These are phyloP conservation scores for Fusarium bulbicola DNA, from an alignment of 2,329 filamentous ascomycete species.

Conservation along the genomic window DNA sequence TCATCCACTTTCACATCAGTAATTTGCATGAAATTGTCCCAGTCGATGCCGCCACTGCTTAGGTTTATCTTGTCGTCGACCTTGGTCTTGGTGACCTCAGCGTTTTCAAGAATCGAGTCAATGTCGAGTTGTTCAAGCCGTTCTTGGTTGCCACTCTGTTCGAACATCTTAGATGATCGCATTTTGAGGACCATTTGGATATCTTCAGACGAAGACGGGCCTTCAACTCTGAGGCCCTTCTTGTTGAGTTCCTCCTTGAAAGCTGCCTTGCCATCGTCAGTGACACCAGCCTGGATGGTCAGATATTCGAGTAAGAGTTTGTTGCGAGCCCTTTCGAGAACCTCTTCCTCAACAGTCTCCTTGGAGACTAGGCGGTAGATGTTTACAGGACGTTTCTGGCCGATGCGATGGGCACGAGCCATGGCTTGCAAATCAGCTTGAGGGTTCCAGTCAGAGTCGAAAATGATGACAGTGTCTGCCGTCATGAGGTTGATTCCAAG, in stretches of 20 bases:
- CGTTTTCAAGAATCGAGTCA: constrained; percentile 94
- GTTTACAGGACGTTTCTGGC: constrained; percentile 94
- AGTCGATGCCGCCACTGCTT: constrained; percentile 83
- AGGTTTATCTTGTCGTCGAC: constrained; percentile 91
- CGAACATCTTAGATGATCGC: constrained; percentile 99
- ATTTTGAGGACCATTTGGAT: constrained; percentile 97
- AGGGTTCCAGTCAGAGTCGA: constrained; percentile 99
- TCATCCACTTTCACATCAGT: constrained; percentile 96
- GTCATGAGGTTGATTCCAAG: constrained; percentile 99
- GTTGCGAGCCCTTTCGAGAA: constrained; percentile 93
- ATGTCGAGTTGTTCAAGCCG: constrained; percentile 98
- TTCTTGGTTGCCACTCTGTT: constrained; percentile 95
- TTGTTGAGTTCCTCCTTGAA: constrained; percentile 79
- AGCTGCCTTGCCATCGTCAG: constrained; percentile 90
- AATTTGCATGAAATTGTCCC: constrained; percentile 97
- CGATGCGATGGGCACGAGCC: constrained; percentile 97
- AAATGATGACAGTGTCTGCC: constrained; percentile 96
- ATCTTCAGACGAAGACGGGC: constrained; percentile 90
- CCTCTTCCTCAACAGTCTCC: constrained; percentile 97
- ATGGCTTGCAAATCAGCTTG: constrained; percentile 98
- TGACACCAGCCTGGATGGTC: constrained; percentile 96
- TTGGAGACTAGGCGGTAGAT: constrained; percentile 97
- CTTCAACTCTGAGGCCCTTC: constrained; percentile 76
- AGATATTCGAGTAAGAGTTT: constrained; percentile 98
- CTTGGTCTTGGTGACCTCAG: constrained; percentile 96